Base-by-base conservation (phyloP, 768 basidiomycete species). In the Rhizopogon vulgaris region DNA sequence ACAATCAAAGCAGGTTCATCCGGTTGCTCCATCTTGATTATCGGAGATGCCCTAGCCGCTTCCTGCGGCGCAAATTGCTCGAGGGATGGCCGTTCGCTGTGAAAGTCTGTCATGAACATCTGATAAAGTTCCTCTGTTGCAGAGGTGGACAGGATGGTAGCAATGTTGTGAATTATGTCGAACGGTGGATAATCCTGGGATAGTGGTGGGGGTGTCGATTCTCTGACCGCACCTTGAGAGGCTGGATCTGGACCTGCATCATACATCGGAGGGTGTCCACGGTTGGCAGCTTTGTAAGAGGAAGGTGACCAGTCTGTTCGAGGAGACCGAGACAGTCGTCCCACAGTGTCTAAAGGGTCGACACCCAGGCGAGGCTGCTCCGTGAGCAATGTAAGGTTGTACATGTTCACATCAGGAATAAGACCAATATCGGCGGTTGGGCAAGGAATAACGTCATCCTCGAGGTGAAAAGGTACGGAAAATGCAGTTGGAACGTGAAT, bases 331-430 rank as follows among this genome's bases (percentile, higher is more conserved):
- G 58, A 25, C n/a, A 43, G 27, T 37, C 17, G 32, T 52, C 58
- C 18, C 52, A 72, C 62, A 27, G 73, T 68, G 30, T 74, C 70
- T 30, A 69, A 54, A 18, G 77, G 76, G 57, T 78, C 69, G 45
- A 79, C 63, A 27, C 71, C 65, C 5, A 56, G 38, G 37, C 54
- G 51, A 28, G 58, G 58, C 3, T 53, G 32, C 7, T 61, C 57
- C 25, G 52, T 52, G 15, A 54, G 49, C 24, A 59, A 52, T 41
- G 60, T 55, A 5, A 39, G 48, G 22, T 67, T 60, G 51, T 67
- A 69, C 66, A 71, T 67, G 39, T 74, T 74, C 24, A 71, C 55
- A 42, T 67, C 66, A 52, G 68, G 66, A 2, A 69, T 60, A 6
- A 68, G 56, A 30, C 66, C 66, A 40, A 68, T 45, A 6, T 42